Conservation (phyloP, 1,284 basidiomycete genomes). For the Mycosarcoma mackinlayi region DNA sequence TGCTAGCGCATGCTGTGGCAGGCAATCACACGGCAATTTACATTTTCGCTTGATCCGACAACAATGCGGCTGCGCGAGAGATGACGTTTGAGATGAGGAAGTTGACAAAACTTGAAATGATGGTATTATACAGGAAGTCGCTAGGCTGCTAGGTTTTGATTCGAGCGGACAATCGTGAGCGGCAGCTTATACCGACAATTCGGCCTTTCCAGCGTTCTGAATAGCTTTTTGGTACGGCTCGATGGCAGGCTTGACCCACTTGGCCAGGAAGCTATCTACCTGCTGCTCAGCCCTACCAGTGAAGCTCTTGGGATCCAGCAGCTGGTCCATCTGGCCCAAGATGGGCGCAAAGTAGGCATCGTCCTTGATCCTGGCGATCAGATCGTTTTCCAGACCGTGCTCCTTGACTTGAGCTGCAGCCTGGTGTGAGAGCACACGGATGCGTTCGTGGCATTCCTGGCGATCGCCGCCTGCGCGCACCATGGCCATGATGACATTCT, state of each 20-base stretch:
- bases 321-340: constrained; percentile 70
- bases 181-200: constrained; percentile 68
- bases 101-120: too few relatives aligned
- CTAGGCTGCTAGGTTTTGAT: too few relatives aligned
- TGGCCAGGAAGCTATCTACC: constrained; percentile 76
- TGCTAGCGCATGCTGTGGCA: too few relatives aligned
- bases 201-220: constrained; percentile 74
- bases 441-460: constrained; percentile 96
- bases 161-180: too few relatives aligned
- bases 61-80: too few relatives aligned
- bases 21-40: too few relatives aligned
- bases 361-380: constrained; percentile 84
- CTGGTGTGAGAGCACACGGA: constrained; percentile 94
- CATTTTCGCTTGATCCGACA: too few relatives aligned
- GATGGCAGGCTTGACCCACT: constrained; percentile 91
- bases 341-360: constrained; percentile 77
- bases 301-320: constrained; percentile 60
- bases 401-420: constrained; percentile 95
- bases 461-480: constrained; percentile 93
- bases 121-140: constrained; percentile 19
- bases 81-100: too few relatives aligned
- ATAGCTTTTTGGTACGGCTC: constrained; percentile 75
- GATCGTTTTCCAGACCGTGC: constrained; percentile 92
- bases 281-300: constrained; percentile 63
- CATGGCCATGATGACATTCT: constrained; percentile 99